Base-by-base conservation (phyloP, 1,139 yeast species). In the Debaryomyces sp. region DNA sequence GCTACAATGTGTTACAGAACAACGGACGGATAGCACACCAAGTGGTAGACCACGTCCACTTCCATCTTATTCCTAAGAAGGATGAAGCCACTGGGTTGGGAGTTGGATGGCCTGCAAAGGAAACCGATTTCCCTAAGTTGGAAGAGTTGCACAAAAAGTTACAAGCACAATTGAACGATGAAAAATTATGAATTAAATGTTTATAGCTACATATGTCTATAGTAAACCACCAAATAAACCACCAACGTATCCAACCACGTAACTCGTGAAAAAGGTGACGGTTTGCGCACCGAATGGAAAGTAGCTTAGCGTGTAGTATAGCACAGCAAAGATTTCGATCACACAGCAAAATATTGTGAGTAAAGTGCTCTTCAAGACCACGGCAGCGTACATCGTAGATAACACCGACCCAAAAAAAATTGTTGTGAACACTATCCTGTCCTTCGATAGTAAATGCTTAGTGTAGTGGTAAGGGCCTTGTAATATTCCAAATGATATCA, bases 211-310 rank as follows among this genome's bases (percentile, higher is more conserved):
- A 29, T 44, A 37, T 22, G 29, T 23, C 37, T 58, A 71, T 27
- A 71, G 59, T 15, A 73, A 63, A 1, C 76, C 76, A 2, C 84
- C 82, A 42, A 81, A 67, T 54, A 81, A 70, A 3, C 86, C 81
- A n/a, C 85, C 81, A 23, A 86, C 80, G 61, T 89, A 94, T 44
- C 96, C 87, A 24, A 89, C 78, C 6, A 95, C 84, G 51, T 88
- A 80, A 51, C 92, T 80, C 12, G 95, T 82, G 41, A 94, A 84
- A 82, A 90, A 85, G 46, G 91, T 84, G 59, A 92, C 71, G 3
- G 96, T 89, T 56, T 89, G 89, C 0, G 96, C 90, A 9, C 98
- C 98, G 72, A 91, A 89, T 27, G 99, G 99, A 76, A 94, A 94
- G 66, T 94, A 94, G 62, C 96, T 89, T 35, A 94, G 77, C 0